phyloP scores from a whole-genome alignment of 1,284 basidiomycete genomes.

The Ustilago nuda region DNA sequence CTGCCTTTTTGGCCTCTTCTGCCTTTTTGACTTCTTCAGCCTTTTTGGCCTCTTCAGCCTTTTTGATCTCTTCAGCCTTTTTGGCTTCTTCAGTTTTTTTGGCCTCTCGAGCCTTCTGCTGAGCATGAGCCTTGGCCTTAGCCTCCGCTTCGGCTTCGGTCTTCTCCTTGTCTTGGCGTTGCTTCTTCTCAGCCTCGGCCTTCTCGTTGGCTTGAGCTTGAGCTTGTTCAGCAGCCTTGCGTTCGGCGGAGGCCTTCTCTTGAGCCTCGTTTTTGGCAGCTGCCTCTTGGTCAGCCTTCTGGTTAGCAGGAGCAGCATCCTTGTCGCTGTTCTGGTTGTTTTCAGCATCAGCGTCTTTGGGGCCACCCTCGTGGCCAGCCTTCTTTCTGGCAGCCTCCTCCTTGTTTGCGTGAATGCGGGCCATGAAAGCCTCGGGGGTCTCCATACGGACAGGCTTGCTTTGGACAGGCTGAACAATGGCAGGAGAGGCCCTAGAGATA shows the following conservation, averaged over 20 bases:
- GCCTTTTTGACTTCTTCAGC: too few species aligned
- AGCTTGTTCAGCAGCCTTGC: slow-evolving; percentile 46
- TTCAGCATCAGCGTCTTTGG: slow-evolving; percentile 41
- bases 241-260: slow-evolving; percentile 42
- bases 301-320: slow-evolving; percentile 45
- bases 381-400: slow-evolving; percentile 59
- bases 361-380: slow-evolving; percentile 41
- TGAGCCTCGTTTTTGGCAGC: slow-evolving; percentile 42
- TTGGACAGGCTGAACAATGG: slow-evolving; percentile 43
- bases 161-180: slow-evolving; percentile 43
- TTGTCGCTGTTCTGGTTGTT: slow-evolving; percentile 41
- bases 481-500: slow-evolving; percentile 34
- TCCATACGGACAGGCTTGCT: slow-evolving; percentile 60
- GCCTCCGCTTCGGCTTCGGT: slow-evolving; percentile 45
- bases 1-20: too few species aligned
- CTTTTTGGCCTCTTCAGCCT: too few species aligned
- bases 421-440: slow-evolving; percentile 62
- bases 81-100: too few species aligned
- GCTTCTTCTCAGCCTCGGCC: slow-evolving; percentile 39
- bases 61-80: too few species aligned
- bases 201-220: slow-evolving; percentile 9
- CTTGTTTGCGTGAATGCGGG: slow-evolving; percentile 53
- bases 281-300: slow-evolving; percentile 45
- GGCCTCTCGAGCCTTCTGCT: too few species aligned
- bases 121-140: slow-evolving; percentile 26